Evolutionary conservation across 2,329 filamentous ascomycete species (phyloP), one percentile per base, ranked within the genome.

Genomic region (Bertia moriformis): DNA sequence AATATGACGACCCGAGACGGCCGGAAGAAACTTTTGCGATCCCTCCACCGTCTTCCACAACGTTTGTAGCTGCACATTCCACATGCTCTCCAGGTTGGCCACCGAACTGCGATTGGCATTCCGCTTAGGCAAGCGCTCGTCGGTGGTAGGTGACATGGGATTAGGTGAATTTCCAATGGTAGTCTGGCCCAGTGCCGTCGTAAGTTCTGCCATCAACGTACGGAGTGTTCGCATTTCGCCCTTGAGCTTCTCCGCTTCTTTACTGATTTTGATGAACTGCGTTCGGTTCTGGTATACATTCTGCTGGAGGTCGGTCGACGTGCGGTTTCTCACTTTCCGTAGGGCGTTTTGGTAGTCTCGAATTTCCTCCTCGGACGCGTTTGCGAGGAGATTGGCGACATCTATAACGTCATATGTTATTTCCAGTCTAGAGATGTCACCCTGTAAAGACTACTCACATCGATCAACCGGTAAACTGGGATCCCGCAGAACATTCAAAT

Each of bases 201-300:
- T 83, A 38, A 85, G 62, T 45, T 85, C 80, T 4, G 75, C 70
- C 73, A 84, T 83, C 32, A 84, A 62, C 37, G 71, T 71, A 19
- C 75, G 67, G 4, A 85, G 65, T 3, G 75, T 78, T 30, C 73
- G 67, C 79, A 85, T 83, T 51, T 85, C 80, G 38, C 70, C 71
- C 53, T 83, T 84, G 35, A 85, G 67, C 55, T 82, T 83, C 53
- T 84, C 80, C 3, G 80, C 81, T 58, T 85, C 80, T 56, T 83
- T 82, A 45, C 78, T 83, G 55, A 85, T 84, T 52, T 79, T 80
- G 59, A 85, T 83, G 51, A 85, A 85, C 45, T 84, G 79, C 0
- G 78, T 82, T 22, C 80, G 70, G 51, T 85, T 85, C 50, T 83
- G 78, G 52, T 80, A 84, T 24, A 85, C 77, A 58, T 80, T 84